These are phyloP conservation scores for Eucalyptus pauciflora DNA, from an alignment of 345 rosid genomes.

Conservation along the genomic window DNA sequence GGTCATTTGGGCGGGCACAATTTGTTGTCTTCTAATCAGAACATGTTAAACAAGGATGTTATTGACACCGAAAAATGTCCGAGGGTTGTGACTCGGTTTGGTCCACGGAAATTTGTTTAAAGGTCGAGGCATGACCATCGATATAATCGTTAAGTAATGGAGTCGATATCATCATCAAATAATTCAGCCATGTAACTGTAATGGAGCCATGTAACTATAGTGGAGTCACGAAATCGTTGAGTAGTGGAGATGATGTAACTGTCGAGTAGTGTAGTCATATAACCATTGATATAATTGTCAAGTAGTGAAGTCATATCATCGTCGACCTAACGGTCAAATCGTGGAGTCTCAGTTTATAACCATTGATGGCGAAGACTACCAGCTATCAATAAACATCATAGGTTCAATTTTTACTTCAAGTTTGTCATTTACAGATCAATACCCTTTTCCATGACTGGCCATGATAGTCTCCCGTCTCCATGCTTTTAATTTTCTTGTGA, in stretches of 20 bases:
- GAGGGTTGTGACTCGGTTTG: neutral
- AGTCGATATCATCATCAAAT: no score
- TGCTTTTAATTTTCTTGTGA: neutral
- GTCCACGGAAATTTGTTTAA: neutral
- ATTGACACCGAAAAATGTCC: neutral
- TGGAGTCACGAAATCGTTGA: neutral
- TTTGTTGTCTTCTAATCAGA: neutral
- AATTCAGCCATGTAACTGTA: neutral
- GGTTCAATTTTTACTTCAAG: neutral
- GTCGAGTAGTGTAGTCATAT: neutral
- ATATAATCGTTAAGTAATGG: no score
- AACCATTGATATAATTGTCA: neutral
- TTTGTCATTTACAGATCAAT: neutral
- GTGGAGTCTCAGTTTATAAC: neutral
- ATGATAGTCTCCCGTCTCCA: neutral
- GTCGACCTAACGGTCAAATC: accelerated
- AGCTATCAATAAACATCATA: accelerated
- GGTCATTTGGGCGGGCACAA: neutral
- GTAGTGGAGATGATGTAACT: neutral
- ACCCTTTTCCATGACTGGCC: neutral
- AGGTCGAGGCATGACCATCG: no score
- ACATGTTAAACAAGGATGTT: neutral
- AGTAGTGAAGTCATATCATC: neutral
- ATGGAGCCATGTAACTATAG: no score
- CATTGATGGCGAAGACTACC: accelerated